These are phyloP conservation scores for Isoetes engelmannii DNA, from an alignment of 83 land plant genomes.

Conservation along the genomic window DNA sequence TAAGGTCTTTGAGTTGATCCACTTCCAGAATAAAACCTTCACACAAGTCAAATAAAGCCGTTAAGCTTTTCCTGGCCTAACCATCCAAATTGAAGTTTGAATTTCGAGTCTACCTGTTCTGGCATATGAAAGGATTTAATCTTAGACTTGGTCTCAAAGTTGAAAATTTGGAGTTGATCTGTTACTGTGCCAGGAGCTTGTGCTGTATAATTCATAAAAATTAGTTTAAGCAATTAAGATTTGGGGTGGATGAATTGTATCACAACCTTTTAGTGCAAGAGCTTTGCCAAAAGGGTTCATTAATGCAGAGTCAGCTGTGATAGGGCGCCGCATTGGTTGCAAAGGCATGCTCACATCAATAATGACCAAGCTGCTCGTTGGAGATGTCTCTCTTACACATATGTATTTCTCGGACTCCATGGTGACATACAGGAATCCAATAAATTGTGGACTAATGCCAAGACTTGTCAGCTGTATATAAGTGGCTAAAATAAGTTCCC, in stretches of 20 bases:
- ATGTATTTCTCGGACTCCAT: slow-evolving; percentile 9
- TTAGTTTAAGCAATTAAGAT: background rate
- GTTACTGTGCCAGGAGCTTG: too few species aligned
- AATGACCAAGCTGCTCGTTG: slow-evolving; percentile 1
- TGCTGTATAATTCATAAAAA: too few species aligned
- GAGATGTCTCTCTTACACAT: slow-evolving; percentile 4
- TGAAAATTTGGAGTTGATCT: slow-evolving; percentile 9
- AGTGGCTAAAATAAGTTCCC: too few species aligned
- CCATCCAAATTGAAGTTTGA: background rate
- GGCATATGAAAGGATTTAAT: background rate
- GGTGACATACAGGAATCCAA: slow-evolving; percentile 1
- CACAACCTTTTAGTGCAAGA: slow-evolving; percentile 3
- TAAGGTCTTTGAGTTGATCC: background rate
- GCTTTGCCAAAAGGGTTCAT: slow-evolving; percentile 7
- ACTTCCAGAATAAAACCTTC: slow-evolving; percentile 7
- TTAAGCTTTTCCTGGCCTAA: background rate
- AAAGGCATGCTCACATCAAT: background rate
- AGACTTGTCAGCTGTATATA: slow-evolving; percentile 1
- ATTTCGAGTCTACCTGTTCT: background rate
- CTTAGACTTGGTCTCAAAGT: slow-evolving; percentile 9
- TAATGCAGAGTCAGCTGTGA: slow-evolving; percentile 4
- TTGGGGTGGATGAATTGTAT: background rate
- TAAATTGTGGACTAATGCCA: slow-evolving; percentile 3
- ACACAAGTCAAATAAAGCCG: background rate
- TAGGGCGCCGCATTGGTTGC: slow-evolving; percentile 9